phyloP scores from a whole-genome alignment of 140 eudicot species.

The Senecio squalidus region DNA sequence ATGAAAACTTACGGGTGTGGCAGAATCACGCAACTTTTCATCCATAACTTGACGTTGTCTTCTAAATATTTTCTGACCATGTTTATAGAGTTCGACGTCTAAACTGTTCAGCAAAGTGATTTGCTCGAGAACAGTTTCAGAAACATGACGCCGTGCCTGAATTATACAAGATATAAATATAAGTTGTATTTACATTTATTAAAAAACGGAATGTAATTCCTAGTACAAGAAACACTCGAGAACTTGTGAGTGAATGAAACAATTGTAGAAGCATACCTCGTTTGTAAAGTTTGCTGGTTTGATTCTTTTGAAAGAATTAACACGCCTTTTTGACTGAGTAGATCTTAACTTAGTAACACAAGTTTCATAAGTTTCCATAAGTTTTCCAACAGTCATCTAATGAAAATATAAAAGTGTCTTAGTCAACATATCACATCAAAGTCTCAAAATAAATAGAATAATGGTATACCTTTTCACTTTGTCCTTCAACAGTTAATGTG shows the following conservation, averaged over 20 bases:
- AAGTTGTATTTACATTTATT: not conserved
- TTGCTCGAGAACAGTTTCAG: slow-evolving; percentile 53
- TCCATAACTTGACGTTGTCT: slow-evolving; percentile 45
- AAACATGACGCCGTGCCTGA: slow-evolving; percentile 65
- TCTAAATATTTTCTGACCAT: slow-evolving; percentile 53
- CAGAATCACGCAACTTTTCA: slow-evolving; percentile 29
- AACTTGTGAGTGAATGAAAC: not conserved
- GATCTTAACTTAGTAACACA: slow-evolving; percentile 61
- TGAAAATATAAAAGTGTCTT: not conserved
- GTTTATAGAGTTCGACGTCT: slow-evolving; percentile 78
- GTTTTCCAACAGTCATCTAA: slow-evolving; percentile 56
- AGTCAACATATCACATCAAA: slow-evolving; percentile 10
- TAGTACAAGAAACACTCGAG: not conserved
- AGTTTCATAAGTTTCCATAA: slow-evolving; percentile 54
- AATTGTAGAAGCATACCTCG: slow-evolving; percentile 47
- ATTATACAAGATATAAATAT: not conserved
- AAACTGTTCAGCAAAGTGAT: slow-evolving; percentile 59
- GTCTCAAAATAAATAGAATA: slow-evolving; percentile 1
- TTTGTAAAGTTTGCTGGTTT: slow-evolving; percentile 79
- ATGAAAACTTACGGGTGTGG: slow-evolving; percentile 27
- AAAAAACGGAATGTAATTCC: not conserved
- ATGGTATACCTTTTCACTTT: slow-evolving; percentile 37
- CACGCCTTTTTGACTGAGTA: slow-evolving; percentile 54
- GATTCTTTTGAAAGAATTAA: slow-evolving; percentile 45
- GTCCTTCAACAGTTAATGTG: slow-evolving; percentile 18